Conservation (phyloP, 495 filamentous ascomycete species). For the Hypoxylon trugodes region DNA sequence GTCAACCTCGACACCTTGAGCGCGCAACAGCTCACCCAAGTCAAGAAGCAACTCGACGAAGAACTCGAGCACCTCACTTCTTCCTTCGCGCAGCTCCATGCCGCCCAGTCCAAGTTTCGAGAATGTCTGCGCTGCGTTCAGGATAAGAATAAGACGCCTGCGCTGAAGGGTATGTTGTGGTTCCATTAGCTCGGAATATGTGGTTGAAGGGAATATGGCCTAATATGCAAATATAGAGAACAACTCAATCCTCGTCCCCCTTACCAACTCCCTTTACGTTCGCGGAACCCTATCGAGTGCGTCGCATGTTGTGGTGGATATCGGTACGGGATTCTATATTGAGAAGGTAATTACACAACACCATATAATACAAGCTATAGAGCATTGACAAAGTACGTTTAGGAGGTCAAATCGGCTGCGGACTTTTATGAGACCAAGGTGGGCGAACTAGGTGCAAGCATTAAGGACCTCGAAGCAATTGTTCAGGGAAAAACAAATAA, state of each 20-base stretch:
- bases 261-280: conserved; percentile 94
- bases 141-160: conserved; percentile 58
- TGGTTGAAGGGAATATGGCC: conserved; percentile 7
- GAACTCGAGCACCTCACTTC: conserved; percentile 91
- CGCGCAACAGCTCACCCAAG: conserved; percentile 61
- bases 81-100: conserved; percentile 87
- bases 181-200: background rate
- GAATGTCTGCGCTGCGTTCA: conserved; percentile 84
- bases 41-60: conserved; percentile 94
- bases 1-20: conserved; percentile 60
- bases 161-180: conserved; percentile 47
- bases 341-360: conserved; percentile 72
- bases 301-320: conserved; percentile 88
- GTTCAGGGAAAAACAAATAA: conserved; percentile 85
- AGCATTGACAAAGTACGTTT: conserved; percentile 4
- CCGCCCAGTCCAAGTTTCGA: conserved; percentile 88
- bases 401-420: conserved; percentile 75
- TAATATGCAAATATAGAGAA: too few species aligned
- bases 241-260: conserved; percentile 82
- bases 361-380: background rate
- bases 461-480: conserved; percentile 87
- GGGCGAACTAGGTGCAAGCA: conserved; percentile 76
- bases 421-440: conserved; percentile 89
- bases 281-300: conserved; percentile 80
- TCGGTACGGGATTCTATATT: conserved; percentile 95